Conservation (phyloP, 306 rosid genomes). For the Castanopsis chinensis region DNA sequence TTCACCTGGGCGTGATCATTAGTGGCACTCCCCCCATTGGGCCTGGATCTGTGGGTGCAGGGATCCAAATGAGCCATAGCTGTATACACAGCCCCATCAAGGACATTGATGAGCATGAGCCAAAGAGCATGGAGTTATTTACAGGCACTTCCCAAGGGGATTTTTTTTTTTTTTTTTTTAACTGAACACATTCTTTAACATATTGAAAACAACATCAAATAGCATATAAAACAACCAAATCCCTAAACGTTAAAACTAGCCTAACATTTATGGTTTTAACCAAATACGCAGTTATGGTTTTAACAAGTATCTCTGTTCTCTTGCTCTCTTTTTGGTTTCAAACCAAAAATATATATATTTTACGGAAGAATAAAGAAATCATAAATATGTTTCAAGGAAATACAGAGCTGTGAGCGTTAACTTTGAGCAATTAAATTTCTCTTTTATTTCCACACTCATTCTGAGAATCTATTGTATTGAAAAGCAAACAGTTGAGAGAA, state of each 20-base stretch:
- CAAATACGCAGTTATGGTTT: neutral
- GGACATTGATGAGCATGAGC: no score
- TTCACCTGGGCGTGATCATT: no score
- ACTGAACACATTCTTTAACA: neutral
- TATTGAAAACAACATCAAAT: neutral
- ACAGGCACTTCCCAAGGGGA: no score
- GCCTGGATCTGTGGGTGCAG: rapidly evolving
- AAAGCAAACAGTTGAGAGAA: no score
- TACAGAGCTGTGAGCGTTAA: neutral
- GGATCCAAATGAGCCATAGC: no score
- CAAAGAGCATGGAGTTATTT: no score
- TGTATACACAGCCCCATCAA: no score
- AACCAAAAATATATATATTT: neutral
- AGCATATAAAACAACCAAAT: neutral
- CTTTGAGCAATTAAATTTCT: neutral
- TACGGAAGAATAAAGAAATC: no score
- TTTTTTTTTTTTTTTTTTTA: no score
- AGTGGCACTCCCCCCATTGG: rapidly evolving
- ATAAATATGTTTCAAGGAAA: neutral
- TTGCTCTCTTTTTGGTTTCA: neutral
- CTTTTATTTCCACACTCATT: neutral
- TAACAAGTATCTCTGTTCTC: neutral
- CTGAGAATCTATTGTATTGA: neutral
- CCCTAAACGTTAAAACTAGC: neutral
- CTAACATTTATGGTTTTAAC: neutral